A percentile compares a stretch with the other conserved stretches of the same genome.
These are phyloP conservation scores for Flaveria bidentis DNA, from an alignment of 129 eudicot species.

Conservation along the genomic window DNA sequence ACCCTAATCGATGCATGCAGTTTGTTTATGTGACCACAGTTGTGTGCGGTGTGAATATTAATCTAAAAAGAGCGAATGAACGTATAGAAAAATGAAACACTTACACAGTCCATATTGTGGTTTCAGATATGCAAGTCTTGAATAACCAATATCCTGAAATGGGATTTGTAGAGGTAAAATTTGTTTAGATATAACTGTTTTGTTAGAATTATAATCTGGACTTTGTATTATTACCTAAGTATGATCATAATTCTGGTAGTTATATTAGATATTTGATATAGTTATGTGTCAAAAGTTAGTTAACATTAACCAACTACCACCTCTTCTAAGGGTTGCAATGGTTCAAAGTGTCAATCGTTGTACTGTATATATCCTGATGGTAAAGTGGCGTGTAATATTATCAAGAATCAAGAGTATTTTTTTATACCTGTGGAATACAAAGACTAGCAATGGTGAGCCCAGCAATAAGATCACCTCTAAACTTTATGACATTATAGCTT, in stretches of 20 bases:
- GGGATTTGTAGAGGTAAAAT: not conserved
- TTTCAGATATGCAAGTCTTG: slow-evolving; percentile 68
- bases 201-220: no score
- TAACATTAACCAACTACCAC: no score
- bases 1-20: not conserved
- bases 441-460: slow-evolving; percentile 90
- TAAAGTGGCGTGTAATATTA: not conserved
- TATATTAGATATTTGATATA: no score
- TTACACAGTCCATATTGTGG: slow-evolving; percentile 88
- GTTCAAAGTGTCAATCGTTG: no score
- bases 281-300: no score
- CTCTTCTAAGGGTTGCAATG: no score
- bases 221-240: not conserved
- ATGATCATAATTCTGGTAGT: not conserved
- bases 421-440: slow-evolving; percentile 80
- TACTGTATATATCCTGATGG: no score
- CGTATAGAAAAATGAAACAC: slow-evolving; percentile 23
- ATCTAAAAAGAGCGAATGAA: no score
- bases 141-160: slow-evolving; percentile 77
- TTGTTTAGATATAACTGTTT: not conserved
- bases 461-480: slow-evolving; percentile 77
- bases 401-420: not conserved
- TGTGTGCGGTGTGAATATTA: no score
- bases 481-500: slow-evolving; percentile 52
- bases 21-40: not conserved